These are phyloP conservation scores for Styphnolobium japonicum DNA, from an alignment of 306 rosid species.

Conservation along the genomic window DNA sequence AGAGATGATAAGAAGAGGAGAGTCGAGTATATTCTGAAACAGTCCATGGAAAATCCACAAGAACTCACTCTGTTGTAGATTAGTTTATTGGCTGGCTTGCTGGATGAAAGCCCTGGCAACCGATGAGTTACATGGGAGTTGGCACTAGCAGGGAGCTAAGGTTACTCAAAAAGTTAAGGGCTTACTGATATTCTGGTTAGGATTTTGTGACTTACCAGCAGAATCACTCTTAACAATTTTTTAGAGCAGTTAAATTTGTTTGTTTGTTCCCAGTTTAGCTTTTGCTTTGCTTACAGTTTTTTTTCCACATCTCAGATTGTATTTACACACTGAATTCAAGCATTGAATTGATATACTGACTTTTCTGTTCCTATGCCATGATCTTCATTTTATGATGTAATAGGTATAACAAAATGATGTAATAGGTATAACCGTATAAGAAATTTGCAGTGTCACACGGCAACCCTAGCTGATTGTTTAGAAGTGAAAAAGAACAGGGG, in stretches of 20 bases:
- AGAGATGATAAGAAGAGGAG: constrained; percentile 92
- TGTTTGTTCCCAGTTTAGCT: constrained; percentile 25
- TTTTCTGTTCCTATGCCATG: not conserved
- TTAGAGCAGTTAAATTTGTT: constrained; percentile 36
- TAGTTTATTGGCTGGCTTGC: constrained; percentile 35
- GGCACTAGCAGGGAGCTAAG: constrained; percentile 16
- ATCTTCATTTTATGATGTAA: not conserved
- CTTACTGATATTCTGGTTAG: constrained; percentile 40
- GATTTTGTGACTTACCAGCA: constrained; percentile 40
- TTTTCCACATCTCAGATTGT: constrained; percentile 17
- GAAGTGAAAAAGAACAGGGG: not conserved
- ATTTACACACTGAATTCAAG: constrained; percentile 28
- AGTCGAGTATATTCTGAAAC: constrained; percentile 84
- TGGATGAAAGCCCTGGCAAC: not conserved
- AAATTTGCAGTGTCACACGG: not conserved
- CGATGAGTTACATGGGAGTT: not conserved
- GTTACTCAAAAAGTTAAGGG: constrained; percentile 24
- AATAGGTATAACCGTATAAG: not conserved
- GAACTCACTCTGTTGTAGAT: constrained; percentile 81
- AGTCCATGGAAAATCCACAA: constrained; percentile 75
- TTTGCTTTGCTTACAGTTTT: constrained; percentile 23
- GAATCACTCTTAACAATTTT: constrained; percentile 45
- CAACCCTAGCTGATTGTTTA: too few relatives aligned
- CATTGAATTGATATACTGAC: constrained; percentile 20
- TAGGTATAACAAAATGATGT: too few relatives aligned